These are phyloP conservation scores for Podospora fimiseda DNA, from an alignment of 495 filamentous ascomycete species.

Conservation along the genomic window DNA sequence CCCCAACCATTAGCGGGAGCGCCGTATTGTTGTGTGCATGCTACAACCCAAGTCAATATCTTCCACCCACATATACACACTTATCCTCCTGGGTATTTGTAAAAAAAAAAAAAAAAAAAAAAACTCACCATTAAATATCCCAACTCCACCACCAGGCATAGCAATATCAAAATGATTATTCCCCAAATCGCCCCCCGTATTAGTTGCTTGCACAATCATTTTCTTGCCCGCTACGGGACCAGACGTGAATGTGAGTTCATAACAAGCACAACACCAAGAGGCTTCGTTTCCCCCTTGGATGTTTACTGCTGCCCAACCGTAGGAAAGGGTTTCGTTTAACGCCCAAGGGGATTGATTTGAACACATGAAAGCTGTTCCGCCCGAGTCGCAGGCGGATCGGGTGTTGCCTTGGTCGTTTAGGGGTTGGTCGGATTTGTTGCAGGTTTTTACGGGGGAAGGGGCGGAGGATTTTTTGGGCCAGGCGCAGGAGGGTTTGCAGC, in stretches of 20 bases:
- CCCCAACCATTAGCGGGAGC: conserved; percentile 55
- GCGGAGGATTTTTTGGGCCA: conserved; percentile 52
- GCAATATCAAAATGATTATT: conserved; percentile 59
- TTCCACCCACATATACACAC: no score
- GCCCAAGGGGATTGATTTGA: conserved; percentile 58
- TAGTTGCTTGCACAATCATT: conserved; percentile 64
- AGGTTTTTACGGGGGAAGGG: conserved; percentile 43
- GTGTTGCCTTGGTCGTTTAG: conserved; percentile 43
- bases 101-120: not conserved
- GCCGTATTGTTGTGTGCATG: conserved; percentile 55
- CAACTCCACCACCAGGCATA: conserved; percentile 63
- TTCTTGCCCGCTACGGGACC: conserved; percentile 51
- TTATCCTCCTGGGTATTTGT: no score
- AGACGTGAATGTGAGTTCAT: conserved; percentile 59
- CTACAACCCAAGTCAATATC: no score
- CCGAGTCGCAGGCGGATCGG: conserved; percentile 43
- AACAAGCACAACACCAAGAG: conserved; percentile 62
- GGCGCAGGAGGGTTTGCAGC: conserved; percentile 61
- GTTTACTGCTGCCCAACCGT: conserved; percentile 59
- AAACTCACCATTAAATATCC: conserved; percentile 48
- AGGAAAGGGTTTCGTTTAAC: conserved; percentile 47
- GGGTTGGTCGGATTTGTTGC: conserved; percentile 51
- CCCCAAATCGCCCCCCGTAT: conserved; percentile 55
- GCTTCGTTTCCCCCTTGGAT: conserved; percentile 47
- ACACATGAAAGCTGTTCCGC: conserved; percentile 58